These are phyloP conservation scores for Sporothrix schenckii DNA, from an alignment of 2,329 filamentous ascomycete species.

Conservation along the genomic window DNA sequence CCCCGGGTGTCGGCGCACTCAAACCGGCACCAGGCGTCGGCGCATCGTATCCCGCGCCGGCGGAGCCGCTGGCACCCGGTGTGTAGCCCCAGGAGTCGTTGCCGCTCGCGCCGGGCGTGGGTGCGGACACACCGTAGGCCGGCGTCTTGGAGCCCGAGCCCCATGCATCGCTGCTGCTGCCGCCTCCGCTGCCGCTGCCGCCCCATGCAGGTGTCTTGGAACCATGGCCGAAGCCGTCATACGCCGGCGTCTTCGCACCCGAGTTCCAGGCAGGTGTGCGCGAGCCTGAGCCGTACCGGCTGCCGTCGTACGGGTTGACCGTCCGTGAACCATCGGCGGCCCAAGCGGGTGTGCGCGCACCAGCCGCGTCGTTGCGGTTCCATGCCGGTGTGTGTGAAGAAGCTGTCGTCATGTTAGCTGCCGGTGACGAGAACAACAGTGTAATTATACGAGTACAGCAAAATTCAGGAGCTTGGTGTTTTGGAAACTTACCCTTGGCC, in stretches of 20 bases:
- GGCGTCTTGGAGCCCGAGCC: conserved; percentile 71
- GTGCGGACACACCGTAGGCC: conserved; percentile 65
- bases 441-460: no score
- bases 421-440: no score
- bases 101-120: conserved; percentile 56
- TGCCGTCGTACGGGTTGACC: conserved; percentile 72
- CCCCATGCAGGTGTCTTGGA: conserved; percentile 70
- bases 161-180: conserved; percentile 34
- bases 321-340: conserved; percentile 65
- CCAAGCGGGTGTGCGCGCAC: conserved; percentile 71
- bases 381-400: conserved; percentile 65
- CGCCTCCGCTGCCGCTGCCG: conserved; percentile 35
- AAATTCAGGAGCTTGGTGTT: no score
- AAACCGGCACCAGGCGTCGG: conserved; percentile 65
- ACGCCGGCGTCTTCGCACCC: conserved; percentile 70
- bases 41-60: conserved; percentile 63
- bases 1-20: conserved; percentile 64
- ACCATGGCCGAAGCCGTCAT: conserved; percentile 65
- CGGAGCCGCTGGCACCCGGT: conserved; percentile 50
- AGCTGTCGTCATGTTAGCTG: conserved; percentile 52
- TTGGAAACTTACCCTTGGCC: conserved; percentile 59
- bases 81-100: conserved; percentile 54
- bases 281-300: conserved; percentile 71
- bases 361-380: conserved; percentile 57
- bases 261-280: conserved; percentile 80